A percentile compares a stretch with the other conserved stretches of the same genome.
Conservation (phyloP, 2,329 filamentous ascomycete species). For the Neoarthrinium moseri region DNA sequence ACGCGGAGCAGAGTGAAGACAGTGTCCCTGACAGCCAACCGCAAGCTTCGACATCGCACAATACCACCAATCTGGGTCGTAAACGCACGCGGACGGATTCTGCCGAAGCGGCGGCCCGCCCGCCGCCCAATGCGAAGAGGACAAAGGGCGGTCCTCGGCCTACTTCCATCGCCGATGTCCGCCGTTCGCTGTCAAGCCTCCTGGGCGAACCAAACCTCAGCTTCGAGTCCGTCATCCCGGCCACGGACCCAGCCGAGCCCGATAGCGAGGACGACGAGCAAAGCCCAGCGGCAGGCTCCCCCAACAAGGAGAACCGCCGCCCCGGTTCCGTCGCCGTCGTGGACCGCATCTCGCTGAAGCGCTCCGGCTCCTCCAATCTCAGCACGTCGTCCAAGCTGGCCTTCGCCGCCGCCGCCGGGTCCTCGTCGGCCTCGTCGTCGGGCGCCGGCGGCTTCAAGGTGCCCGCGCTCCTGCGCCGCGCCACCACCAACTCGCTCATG, state of each 20-base stretch:
- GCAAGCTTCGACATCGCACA: conserved; percentile 25
- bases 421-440: conserved; percentile 35
- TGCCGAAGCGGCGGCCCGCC: conserved; percentile 36
- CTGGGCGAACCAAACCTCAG: conserved; percentile 59
- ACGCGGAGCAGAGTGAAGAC: conserved; percentile 23
- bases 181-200: conserved; percentile 78
- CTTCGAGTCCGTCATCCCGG: conserved; percentile 44
- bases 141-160: conserved; percentile 65
- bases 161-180: conserved; percentile 74
- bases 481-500: conserved; percentile 61
- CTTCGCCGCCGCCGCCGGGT: conserved; percentile 47
- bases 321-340: conserved; percentile 51
- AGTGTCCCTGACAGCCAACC: conserved; percentile 54
- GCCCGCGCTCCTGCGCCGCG: conserved; percentile 69
- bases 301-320: conserved; percentile 51
- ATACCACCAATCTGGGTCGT: conserved; percentile 31
- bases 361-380: conserved; percentile 41
- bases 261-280: conserved; percentile 56
- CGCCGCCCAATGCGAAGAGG: conserved; percentile 60
- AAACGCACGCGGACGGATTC: conserved; percentile 26
- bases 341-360: conserved; percentile 72
- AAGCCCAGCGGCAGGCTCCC: conserved; percentile 24
- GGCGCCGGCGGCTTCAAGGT: conserved; percentile 57
- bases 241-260: conserved; percentile 44
- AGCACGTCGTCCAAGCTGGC: conserved; percentile 47